Evolutionary conservation across 345 rosid species (phyloP).

Genomic region (Lepidium africanum): DNA sequence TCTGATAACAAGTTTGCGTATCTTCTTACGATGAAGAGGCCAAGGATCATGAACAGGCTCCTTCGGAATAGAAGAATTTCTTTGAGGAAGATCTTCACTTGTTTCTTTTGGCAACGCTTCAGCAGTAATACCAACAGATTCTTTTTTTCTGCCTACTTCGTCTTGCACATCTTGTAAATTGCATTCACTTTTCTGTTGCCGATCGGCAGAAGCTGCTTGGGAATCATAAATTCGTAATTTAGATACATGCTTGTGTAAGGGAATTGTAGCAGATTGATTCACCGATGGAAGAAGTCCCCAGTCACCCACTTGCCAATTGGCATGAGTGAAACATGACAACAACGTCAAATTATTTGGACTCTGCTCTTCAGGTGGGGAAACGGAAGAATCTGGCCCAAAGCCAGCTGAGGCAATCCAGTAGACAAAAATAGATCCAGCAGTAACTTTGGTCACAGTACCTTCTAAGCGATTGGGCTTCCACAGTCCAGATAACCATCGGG

Average conservation of each 20-base stretch:
- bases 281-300: constrained; percentile 71
- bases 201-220: constrained; percentile 25
- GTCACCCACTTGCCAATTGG: constrained; percentile 95
- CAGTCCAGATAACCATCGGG: constrained; percentile 76
- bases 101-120: constrained; percentile 30
- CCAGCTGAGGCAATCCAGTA: constrained; percentile 99
- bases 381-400: constrained; percentile 78
- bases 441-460: constrained; percentile 90
- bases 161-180: constrained; percentile 44
- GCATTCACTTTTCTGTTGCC: constrained; percentile 30
- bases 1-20: constrained; percentile 72
- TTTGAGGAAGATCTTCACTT: constrained; percentile 23
- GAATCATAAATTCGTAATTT: constrained; percentile 47
- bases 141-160: constrained; percentile 37
- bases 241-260: constrained; percentile 44
- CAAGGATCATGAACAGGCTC: constrained; percentile 68
- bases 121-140: constrained; percentile 33
- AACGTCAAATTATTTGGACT: constrained; percentile 77
- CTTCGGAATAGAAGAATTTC: constrained; percentile 43
- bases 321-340: constrained; percentile 79
- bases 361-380: constrained; percentile 89
- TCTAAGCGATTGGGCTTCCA: constrained; percentile 87
- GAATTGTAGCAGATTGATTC: constrained; percentile 34
- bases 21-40: constrained; percentile 89
- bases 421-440: constrained; percentile 75